Evolutionary conservation across 768 basidiomycete genomes (phyloP), one percentile per base, ranked within the genome.

Genomic region (Lactifluus piperatus): DNA sequence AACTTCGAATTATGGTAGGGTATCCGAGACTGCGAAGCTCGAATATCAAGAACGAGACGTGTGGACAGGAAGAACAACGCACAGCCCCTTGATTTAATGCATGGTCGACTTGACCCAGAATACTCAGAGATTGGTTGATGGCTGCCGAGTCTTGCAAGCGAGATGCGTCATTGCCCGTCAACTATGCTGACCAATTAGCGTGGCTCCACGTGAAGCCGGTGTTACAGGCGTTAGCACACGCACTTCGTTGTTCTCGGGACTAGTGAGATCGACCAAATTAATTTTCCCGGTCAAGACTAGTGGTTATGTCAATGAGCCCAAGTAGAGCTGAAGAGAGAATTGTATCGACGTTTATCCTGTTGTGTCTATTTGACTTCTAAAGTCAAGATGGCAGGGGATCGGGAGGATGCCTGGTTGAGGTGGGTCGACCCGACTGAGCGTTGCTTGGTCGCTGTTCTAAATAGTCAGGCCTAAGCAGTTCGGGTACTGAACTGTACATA

Each of bases 1-100:
- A 94, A 76, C 68, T 93, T 93, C 0, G 90, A 89, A 69, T 94
- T 89, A 44, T 92, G 83, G 68, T 94, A 94, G 0, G 93, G 93
- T 59, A 94, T 87, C 24, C 90, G 84, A 29, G 82, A 74, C 85
- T 89, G 56, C 26, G 18, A 16, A 41, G 57, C 62, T 58, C 47
- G 32, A n/a, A 37, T 27, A 34, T 30, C 24, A 41, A 36, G 37
- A 32, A 41, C 9, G 5, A 16, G n/a, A 48, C n/a, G 27, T n/a
- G 24, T 46, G 26, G 39, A n/a, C 57, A 22, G 44, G 37, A 48
- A 52, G 56, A 37, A 39, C 44, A 29, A 54, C 79, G 72, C 60
- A 76, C 86, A 47, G 83, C 84, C 53, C 85, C 82, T 67, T 78
- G 78, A 64, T 90, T 94, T 27, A 94, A 73, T 10, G 91, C 88